These are phyloP conservation scores for Lachancea thermotolerans DNA, from an alignment of 805 yeast species.

Conservation along the genomic window DNA sequence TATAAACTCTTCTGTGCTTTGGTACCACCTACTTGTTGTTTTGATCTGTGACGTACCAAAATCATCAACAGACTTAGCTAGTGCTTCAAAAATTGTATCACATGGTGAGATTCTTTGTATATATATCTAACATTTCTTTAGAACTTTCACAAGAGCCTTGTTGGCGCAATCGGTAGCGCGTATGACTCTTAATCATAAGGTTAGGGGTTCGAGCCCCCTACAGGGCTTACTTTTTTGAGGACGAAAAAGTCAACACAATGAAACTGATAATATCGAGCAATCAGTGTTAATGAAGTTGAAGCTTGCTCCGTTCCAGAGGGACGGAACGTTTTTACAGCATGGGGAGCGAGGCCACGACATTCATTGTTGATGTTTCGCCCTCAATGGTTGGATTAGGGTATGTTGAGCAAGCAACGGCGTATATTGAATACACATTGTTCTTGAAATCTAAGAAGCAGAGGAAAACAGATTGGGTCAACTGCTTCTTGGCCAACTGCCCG, in stretches of 20 bases:
- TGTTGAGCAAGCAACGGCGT: slow-evolving; percentile 16
- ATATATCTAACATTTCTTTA: too few relatives aligned
- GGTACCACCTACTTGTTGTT: too few relatives aligned
- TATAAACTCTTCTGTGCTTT: background rate
- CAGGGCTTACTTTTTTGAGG: slow-evolving; percentile 15
- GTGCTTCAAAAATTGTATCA: too few relatives aligned
- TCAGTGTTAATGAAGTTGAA: background rate
- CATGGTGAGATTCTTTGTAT: too few relatives aligned
- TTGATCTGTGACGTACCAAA: too few relatives aligned
- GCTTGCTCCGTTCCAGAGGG: background rate
- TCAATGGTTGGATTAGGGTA: slow-evolving; percentile 13
- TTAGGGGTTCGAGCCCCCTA: slow-evolving; percentile 26
- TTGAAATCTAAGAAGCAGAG: slow-evolving; percentile 24
- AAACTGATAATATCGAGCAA: too few relatives aligned
- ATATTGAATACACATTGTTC: slow-evolving; percentile 23
- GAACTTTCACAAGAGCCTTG: slow-evolving; percentile 18
- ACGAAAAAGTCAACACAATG: too few relatives aligned
- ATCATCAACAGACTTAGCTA: too few relatives aligned
- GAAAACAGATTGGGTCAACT: slow-evolving; percentile 28
- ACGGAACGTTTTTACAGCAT: background rate
- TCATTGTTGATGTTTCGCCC: slow-evolving; percentile 23
- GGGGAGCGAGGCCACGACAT: slow-evolving; percentile 23
- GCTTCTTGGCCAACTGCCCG: slow-evolving; percentile 17
- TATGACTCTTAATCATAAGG: slow-evolving; percentile 24
- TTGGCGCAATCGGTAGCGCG: slow-evolving; percentile 26